These are phyloP conservation scores for Onygenales sp. DNA, from an alignment of 2,329 filamentous ascomycete genomes.

Conservation along the genomic window DNA sequence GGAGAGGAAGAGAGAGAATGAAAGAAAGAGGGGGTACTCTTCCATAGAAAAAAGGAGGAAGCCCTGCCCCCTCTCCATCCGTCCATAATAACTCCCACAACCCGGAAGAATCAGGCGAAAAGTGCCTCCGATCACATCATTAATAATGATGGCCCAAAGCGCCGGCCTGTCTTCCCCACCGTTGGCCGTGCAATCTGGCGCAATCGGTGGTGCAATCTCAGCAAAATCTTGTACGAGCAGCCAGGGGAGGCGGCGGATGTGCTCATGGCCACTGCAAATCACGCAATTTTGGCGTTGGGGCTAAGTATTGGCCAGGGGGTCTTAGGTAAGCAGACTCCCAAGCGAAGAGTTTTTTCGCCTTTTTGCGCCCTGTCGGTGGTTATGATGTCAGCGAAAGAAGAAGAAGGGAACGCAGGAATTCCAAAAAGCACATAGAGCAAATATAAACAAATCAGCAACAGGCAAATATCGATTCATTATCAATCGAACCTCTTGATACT, in stretches of 20 bases:
- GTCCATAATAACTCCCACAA: not conserved
- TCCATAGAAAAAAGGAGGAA: slow-evolving; percentile 22
- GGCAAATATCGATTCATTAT: too few relatives aligned
- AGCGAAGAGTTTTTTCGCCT: not conserved
- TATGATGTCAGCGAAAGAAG: too few relatives aligned
- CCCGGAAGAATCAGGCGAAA: not conserved
- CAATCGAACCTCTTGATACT: too few relatives aligned
- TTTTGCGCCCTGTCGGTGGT: too few relatives aligned
- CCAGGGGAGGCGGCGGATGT: slow-evolving; percentile 24
- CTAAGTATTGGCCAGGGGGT: not conserved
- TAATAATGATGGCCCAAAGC: not conserved
- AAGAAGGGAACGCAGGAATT: too few relatives aligned
- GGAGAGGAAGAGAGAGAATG: slow-evolving; percentile 16
- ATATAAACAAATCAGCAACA: too few relatives aligned
- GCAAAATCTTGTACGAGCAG: slow-evolving; percentile 3
- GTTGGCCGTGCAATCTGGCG: not conserved
- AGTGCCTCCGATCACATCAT: not conserved
- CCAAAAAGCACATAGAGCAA: too few relatives aligned
- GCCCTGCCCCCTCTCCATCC: slow-evolving; percentile 9
- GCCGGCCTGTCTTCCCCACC: not conserved
- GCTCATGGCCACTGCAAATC: slow-evolving; percentile 24
- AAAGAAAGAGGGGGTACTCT: slow-evolving; percentile 15
- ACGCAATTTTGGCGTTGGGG: slow-evolving; percentile 29
- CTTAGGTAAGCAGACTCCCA: not conserved
- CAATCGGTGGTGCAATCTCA: not conserved